Evolutionary conservation across 345 rosid species (phyloP).

Genomic region (Citrus unshiu): DNA sequence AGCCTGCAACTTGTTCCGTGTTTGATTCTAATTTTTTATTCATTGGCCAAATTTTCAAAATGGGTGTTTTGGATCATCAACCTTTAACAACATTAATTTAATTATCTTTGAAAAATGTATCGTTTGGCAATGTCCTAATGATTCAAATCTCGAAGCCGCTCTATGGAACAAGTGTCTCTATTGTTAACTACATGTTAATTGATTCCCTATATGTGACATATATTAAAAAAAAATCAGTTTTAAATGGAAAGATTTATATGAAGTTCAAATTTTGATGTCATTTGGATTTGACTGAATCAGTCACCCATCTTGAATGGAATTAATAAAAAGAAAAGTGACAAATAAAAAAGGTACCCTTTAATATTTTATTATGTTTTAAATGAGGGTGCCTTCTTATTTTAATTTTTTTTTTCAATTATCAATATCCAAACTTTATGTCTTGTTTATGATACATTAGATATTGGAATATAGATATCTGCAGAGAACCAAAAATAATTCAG

Average conservation of each 20-base stretch:
- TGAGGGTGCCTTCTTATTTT: neutral
- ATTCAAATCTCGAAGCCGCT: too few relatives aligned
- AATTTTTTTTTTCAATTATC: neutral
- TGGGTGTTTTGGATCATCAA: neutral
- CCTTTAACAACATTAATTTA: neutral
- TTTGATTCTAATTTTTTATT: neutral
- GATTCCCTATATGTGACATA: neutral
- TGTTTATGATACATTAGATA: neutral
- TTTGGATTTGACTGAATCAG: neutral
- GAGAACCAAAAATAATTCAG: neutral
- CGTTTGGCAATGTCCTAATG: neutral
- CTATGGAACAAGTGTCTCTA: too few relatives aligned
- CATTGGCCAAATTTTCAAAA: neutral
- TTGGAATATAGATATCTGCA: neutral
- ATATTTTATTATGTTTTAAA: too few relatives aligned
- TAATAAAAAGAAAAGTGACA: too few relatives aligned
- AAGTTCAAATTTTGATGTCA: neutral
- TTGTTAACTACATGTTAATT: too few relatives aligned
- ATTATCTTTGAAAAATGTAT: neutral
- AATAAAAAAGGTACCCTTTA: neutral
- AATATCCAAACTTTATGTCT: neutral
- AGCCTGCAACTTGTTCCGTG: neutral
- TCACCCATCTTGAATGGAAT: neutral
- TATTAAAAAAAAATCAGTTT: neutral
- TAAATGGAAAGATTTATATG: neutral